Conservation (phyloP, 306 rosid genomes). For the Alnus glutinosa region DNA sequence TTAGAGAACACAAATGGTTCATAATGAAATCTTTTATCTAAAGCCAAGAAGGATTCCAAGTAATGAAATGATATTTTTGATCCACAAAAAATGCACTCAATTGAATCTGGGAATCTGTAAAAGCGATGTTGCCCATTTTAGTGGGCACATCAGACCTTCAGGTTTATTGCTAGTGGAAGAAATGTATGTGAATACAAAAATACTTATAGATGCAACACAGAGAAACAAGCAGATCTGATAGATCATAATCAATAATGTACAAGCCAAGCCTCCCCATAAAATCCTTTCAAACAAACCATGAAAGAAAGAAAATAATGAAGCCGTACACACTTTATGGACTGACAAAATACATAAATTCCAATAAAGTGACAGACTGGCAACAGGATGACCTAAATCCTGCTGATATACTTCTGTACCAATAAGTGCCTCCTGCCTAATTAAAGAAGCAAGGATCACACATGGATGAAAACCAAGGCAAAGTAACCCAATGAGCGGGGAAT, state of each 20-base stretch:
- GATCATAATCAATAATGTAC: neutral
- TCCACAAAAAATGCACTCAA: neutral
- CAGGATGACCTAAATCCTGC: slow-evolving; percentile 12
- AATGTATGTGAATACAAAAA: neutral
- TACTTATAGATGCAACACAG: neutral
- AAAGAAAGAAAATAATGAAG: neutral
- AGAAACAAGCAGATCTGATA: neutral
- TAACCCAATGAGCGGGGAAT: slow-evolving; percentile 6
- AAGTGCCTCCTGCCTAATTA: neutral
- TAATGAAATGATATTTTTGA: neutral
- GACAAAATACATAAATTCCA: neutral
- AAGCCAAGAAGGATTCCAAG: slow-evolving; percentile 25
- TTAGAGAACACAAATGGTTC: slow-evolving; percentile 8
- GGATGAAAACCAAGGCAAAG: neutral
- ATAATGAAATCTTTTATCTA: slow-evolving; percentile 3
- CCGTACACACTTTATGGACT: neutral
- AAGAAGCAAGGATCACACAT: neutral
- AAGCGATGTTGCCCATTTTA: neutral
- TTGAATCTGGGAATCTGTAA: neutral
- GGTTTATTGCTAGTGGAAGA: neutral
- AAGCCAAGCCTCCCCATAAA: neutral
- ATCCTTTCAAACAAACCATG: neutral
- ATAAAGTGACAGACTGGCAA: neutral
- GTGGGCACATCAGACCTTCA: neutral
- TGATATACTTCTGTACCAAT: neutral